Base-by-base conservation (phyloP, 2,329 filamentous ascomycete genomes). In the Stylonectria norvegica region DNA sequence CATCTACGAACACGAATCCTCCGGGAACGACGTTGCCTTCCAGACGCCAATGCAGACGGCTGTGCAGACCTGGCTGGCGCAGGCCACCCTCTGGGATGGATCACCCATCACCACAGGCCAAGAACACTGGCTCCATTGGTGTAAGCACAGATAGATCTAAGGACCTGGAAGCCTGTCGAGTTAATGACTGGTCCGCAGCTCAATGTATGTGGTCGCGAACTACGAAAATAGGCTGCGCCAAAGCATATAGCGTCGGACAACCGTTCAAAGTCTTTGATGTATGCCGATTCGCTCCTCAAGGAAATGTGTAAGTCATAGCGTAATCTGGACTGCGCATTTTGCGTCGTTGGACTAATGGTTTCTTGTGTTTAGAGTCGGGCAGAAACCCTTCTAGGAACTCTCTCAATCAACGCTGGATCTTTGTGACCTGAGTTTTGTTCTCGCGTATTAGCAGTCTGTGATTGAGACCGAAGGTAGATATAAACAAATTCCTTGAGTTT, bases 61-160 rank as follows among this genome's bases (percentile, higher is more conserved):
- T 5, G 53, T 58, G 35, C 49, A 44, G 6, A 49, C 49, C 9
- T 67, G 63, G 64, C 57, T 66, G 2, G 49, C 48, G 6, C 49
- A 65, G 34, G 61, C 43, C 19, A 42, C 49, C 16, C 37, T 59
- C 12, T 66, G 61, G 38, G 47, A 52, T 18, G 55, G 57, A 12
- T 52, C 58, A 42, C 56, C 61, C 31, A 52, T 65, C 29, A 50
- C 47, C 11, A 58, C 57, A 5, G 62, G 62, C 5, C 51, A 58
- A 11, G 63, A 64, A 42, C 52, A 51, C 3, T 65, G 62, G 62
- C 55, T 64, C 17, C 63, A 66, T 28, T 65, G 61, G 61, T 61
- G 63, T 65, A 57, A 45, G 58, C 50, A n/a, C n/a, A n/a, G n/a
- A n/a, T n/a, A n/a, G n/a, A n/a, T n/a, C n/a, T n/a, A n/a, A n/a